These are phyloP conservation scores for Gloeopeniophorella convolvens DNA, from an alignment of 768 basidiomycete species.

Conservation along the genomic window DNA sequence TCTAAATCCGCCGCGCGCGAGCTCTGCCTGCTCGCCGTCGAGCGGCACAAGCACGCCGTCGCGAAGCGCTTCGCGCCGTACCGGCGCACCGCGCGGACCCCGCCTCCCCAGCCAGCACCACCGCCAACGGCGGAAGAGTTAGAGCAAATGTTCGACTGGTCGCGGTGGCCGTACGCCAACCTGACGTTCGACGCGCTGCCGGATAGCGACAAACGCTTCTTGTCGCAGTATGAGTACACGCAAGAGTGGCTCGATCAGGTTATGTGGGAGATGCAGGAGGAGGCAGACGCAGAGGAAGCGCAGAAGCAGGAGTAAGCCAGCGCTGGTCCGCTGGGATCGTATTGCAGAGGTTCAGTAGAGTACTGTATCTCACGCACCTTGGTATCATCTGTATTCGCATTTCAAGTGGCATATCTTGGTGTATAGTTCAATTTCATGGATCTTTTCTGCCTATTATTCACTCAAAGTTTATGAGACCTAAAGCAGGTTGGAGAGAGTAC, in stretches of 20 bases:
- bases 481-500: too few relatives aligned
- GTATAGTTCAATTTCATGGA: too few relatives aligned
- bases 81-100: neutral
- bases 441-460: too few relatives aligned
- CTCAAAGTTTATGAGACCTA: too few relatives aligned
- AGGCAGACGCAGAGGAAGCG: neutral
- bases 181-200: constrained; percentile 10
- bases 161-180: neutral
- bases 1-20: too few relatives aligned
- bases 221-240: constrained; percentile 12
- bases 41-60: neutral
- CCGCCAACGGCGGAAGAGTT: neutral
- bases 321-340: too few relatives aligned
- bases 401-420: too few relatives aligned
- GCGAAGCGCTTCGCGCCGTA: too few relatives aligned
- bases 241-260: constrained; percentile 10
- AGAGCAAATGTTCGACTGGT: neutral
- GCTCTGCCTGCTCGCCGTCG: neutral
- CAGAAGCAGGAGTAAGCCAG: neutral
- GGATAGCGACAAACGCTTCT: neutral
- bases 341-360: too few relatives aligned
- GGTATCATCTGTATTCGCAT: too few relatives aligned
- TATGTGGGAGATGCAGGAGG: neutral
- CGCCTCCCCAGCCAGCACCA: neutral
- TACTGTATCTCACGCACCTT: too few relatives aligned